These are phyloP conservation scores for Hyaloscypha variabilis DNA, from an alignment of 495 filamentous ascomycete genomes.

Conservation along the genomic window DNA sequence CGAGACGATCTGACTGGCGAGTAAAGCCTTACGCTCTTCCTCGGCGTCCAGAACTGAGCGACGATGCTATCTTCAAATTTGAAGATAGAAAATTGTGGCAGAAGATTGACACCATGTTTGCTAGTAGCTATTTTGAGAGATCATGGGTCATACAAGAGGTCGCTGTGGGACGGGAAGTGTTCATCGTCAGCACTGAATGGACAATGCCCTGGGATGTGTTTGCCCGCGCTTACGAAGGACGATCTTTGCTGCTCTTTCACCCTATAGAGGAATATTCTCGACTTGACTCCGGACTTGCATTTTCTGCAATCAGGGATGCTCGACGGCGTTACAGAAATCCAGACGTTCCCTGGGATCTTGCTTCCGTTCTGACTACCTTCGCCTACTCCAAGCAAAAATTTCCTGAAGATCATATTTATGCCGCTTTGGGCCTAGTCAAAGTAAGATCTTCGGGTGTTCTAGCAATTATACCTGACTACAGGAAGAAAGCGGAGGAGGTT, in stretches of 20 bases:
- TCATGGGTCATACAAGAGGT: neutral
- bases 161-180: neutral
- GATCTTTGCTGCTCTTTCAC: neutral
- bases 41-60: neutral
- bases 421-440: neutral
- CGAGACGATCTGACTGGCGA: neutral
- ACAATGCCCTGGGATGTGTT: neutral
- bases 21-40: neutral
- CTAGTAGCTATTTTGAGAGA: neutral
- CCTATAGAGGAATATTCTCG: neutral
- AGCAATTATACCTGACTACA: neutral
- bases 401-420: neutral
- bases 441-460: neutral
- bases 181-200: neutral
- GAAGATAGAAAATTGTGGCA: neutral
- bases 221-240: neutral
- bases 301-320: neutral
- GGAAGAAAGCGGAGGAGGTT: neutral
- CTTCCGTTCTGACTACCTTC: neutral
- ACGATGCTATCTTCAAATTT: neutral
- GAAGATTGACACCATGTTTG: neutral
- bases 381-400: neutral
- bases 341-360: neutral
- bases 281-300: neutral
- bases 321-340: neutral